Evolutionary conservation across 129 eudicot species (phyloP).

Genomic region (Calendula officinalis): DNA sequence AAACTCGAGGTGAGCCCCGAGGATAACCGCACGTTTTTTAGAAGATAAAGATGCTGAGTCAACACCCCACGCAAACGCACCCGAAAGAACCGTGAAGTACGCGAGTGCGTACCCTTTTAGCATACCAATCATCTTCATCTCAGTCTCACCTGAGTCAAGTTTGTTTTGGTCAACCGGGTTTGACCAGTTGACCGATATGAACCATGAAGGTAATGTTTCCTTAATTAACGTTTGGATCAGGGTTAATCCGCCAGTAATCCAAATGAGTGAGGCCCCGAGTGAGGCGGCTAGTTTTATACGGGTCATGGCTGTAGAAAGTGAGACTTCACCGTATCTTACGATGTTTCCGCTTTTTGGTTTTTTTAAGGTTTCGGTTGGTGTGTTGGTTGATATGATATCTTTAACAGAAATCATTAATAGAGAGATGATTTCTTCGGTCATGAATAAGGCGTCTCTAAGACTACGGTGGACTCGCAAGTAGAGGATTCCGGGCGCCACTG

Average conservation of each 20-base stretch:
- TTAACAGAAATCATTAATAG: constrained; percentile 66
- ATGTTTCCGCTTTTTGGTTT: constrained; percentile 37
- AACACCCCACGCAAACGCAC: constrained; percentile 79
- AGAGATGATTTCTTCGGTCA: constrained; percentile 72
- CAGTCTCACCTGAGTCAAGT: constrained; percentile 46
- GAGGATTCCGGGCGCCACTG: constrained; percentile 97
- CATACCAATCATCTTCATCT: constrained; percentile 46
- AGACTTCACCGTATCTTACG: constrained; percentile 73
- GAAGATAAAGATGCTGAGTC: constrained; percentile 49
- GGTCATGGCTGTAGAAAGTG: constrained; percentile 73
- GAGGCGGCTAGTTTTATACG: constrained; percentile 86
- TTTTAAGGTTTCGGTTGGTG: constrained; percentile 53
- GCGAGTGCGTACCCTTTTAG: constrained; percentile 82
- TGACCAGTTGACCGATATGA: constrained; percentile 53
- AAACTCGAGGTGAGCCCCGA: constrained; percentile 62
- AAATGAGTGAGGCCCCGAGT: constrained; percentile 75
- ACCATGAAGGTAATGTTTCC: constrained; percentile 89
- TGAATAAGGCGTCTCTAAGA: constrained; percentile 55
- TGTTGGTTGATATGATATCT: constrained; percentile 50
- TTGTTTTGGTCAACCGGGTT: constrained; percentile 22
- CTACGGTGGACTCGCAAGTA: constrained; percentile 78
- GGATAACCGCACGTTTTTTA: constrained; percentile 44
- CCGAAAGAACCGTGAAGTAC: constrained; percentile 68
- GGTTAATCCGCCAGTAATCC: constrained; percentile 75
- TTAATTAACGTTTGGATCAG: constrained; percentile 61